Percentiles rank a stretch among this genome's conserved stretches.
Conservation (phyloP, 257 asterid genomes). For the Solanum lignicaule region DNA sequence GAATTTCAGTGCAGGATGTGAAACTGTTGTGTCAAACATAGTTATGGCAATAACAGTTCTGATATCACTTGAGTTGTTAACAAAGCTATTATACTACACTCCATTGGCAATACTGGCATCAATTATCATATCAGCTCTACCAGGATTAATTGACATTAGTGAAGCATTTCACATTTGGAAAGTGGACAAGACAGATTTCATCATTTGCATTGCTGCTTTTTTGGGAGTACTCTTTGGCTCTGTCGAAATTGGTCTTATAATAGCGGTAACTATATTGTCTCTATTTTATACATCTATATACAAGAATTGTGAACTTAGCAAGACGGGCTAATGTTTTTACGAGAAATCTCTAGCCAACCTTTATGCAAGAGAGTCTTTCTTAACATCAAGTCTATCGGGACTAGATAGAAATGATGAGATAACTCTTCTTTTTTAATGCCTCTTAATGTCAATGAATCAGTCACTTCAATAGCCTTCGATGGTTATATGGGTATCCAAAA, state of each 20-base stretch:
- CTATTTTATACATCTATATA: neutral
- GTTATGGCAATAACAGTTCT: constrained; percentile 64
- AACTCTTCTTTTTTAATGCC: neutral
- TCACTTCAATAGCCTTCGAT: neutral
- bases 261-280: constrained; percentile 35
- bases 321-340: neutral
- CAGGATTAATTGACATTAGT: constrained; percentile 48
- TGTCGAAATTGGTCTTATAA: constrained; percentile 59
- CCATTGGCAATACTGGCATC: constrained; percentile 67
- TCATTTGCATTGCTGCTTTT: constrained; percentile 47
- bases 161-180: constrained; percentile 54
- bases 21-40: constrained; percentile 56
- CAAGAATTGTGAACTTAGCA: neutral
- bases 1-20: constrained; percentile 67
- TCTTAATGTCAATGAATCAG: neutral
- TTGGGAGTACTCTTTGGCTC: constrained; percentile 58
- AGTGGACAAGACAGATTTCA: constrained; percentile 57
- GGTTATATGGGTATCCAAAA: neutral
- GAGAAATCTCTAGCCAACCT: neutral
- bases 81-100: constrained; percentile 49
- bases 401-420: neutral
- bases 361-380: neutral
- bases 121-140: constrained; percentile 59
- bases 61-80: constrained; percentile 38
- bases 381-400: neutral